phyloP scores from a whole-genome alignment of 495 filamentous ascomycete genomes.

The Penicillium samsonianum region DNA sequence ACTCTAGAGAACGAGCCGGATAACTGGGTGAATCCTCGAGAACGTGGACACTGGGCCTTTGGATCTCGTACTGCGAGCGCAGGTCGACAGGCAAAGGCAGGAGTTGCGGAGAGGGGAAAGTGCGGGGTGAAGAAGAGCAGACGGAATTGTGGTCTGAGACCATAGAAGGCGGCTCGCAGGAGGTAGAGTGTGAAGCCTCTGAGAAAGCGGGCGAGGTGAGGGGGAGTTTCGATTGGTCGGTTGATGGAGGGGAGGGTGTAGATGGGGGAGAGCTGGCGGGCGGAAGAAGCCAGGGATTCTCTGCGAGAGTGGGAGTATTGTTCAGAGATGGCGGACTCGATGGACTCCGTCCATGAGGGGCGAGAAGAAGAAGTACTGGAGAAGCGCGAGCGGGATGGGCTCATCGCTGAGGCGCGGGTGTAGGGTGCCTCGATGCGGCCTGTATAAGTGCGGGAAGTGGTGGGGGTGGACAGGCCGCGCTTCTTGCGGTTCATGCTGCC shows the following conservation, averaged over 20 bases:
- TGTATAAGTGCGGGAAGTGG: conserved; percentile 41
- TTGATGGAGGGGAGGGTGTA: conserved; percentile 47
- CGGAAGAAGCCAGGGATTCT: conserved; percentile 33
- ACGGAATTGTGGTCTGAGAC: conserved; percentile 69
- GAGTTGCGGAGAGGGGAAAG: conserved; percentile 44
- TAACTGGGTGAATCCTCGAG: conserved; percentile 35
- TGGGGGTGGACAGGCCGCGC: conserved; percentile 46
- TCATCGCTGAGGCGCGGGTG: conserved; percentile 38
- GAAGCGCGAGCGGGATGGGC: conserved; percentile 39
- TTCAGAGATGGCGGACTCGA: conserved; percentile 14
- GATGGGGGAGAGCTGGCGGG: conserved; percentile 48
- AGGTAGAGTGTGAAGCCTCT: conserved; percentile 59
- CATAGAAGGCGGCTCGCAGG: conserved; percentile 68
- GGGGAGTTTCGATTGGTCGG: conserved; percentile 57
- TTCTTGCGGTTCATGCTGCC: conserved; percentile 82
- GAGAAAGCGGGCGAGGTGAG: conserved; percentile 71
- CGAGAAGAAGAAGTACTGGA: conserved; percentile 29
- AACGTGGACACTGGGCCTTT: conserved; percentile 32
- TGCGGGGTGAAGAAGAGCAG: conserved; percentile 58
- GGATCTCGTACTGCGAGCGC: conserved; percentile 38
- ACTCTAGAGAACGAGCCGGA: conserved; percentile 29
- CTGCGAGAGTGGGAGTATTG: conserved; percentile 29
- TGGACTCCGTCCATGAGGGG: conserved; percentile 36
- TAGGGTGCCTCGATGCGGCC: conserved; percentile 48
- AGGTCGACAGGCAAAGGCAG: conserved; percentile 41